Evolutionary conservation across 2,329 filamentous ascomycete genomes (phyloP).

Genomic region (Clarireedia monteithiana): DNA sequence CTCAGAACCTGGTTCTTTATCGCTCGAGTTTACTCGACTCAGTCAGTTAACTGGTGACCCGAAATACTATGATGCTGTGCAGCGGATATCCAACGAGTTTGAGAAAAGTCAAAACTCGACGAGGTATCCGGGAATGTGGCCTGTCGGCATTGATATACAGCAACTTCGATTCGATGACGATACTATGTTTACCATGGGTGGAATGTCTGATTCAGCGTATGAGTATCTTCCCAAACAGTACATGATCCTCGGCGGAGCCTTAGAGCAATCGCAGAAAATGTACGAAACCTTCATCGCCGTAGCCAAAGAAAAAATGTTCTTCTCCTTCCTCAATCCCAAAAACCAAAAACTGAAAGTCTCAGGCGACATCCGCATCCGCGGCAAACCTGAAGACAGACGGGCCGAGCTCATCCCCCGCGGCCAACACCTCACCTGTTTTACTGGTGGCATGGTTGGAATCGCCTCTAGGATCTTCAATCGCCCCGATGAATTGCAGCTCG

Average conservation of each 20-base stretch:
- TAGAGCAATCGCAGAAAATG: constrained; percentile 28
- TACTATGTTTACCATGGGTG: constrained; percentile 49
- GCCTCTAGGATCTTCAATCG: constrained; percentile 53
- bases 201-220: constrained; percentile 50
- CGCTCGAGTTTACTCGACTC: constrained; percentile 55
- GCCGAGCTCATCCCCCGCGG: constrained; percentile 37
- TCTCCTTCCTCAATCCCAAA: constrained; percentile 35
- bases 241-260: constrained; percentile 24
- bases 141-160: constrained; percentile 42
- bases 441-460: constrained; percentile 63
- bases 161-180: constrained; percentile 41
- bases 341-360: constrained; percentile 39
- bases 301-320: constrained; percentile 39
- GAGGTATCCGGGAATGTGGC: constrained; percentile 57
- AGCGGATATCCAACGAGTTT: constrained; percentile 51
- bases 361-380: constrained; percentile 34
- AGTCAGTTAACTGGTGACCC: constrained; percentile 53
- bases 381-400: constrained; percentile 30
- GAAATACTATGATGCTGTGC: constrained; percentile 55
- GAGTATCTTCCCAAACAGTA: constrained; percentile 55
- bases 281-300: constrained; percentile 39
- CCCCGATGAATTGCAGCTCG: constrained; percentile 46
- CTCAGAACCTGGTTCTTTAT: constrained; percentile 53
- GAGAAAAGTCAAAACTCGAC: constrained; percentile 47
- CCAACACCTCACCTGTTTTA: constrained; percentile 66